Evolutionary conservation across 163 green algal species (phyloP), one percentile per base, ranked within the genome.

Genomic region (Prototheca wickerhamii): DNA sequence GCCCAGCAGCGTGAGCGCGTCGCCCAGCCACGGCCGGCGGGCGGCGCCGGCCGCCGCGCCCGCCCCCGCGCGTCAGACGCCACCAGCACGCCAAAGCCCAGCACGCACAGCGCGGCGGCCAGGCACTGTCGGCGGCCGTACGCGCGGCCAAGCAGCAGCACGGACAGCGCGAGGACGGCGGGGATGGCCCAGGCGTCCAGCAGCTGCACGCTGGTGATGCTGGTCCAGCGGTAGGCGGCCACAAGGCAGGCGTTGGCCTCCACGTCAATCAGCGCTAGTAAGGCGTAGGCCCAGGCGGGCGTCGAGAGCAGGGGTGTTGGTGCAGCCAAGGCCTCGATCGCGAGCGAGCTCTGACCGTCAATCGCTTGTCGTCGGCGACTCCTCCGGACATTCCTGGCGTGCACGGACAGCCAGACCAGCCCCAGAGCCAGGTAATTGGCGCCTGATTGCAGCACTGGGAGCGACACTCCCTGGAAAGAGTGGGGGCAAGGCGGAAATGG

Each of bases 131-230:
- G 53, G 0, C 42, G 58, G 23, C 60, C 35, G 63, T 88, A 92
- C 25, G 61, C 2, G 76, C 73, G 3, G 59, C 26, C 56, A 89
- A 68, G 26, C 71, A 26, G 3, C n/a, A 71, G 1, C 21, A 43
- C 70, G 0, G 74, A 83, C 0, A 92, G 80, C 4, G 66, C 33
- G 72, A 91, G 79, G 2, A 82, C 64, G 30, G 64, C 69, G 21
- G 86, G 86, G 33, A 92, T 81, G 32, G 84, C 85, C 56, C 80
- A 84, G 63, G 69, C 86, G 70, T 90, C 82, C 12, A 92, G 79
- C 18, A 92, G 68, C 0, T 54, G 21, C 26, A 43, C 59, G 20
- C 21, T 63, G 5, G 86, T 92, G 18, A 92, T 64, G 53, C 65
- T 82, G 21, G 86, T 91, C 73, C 83, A 90, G 60, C 86, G 77